Base-by-base conservation (phyloP, 352 stramenopile genomes). In the Pythium sp. region DNA sequence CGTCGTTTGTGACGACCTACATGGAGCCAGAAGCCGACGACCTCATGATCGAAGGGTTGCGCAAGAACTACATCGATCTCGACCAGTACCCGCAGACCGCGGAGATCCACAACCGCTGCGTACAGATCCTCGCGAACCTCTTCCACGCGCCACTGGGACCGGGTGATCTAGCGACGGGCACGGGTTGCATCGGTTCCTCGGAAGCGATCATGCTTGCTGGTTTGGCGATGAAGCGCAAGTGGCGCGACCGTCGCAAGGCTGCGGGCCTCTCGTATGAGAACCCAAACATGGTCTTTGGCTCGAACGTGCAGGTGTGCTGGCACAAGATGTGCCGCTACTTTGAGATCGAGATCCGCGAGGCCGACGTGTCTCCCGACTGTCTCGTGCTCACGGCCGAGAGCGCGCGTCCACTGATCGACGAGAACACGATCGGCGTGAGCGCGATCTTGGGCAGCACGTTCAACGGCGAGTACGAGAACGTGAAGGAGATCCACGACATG, bases 311-410 rank as follows among this genome's bases (percentile, higher is more conserved):
- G 69, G 91, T 97, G 28, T 95, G 91, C 78, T 98, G 93, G 93
- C 90, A 98, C 79, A 98, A 98, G 76, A 91, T 97, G 78, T 98
- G 91, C 84, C 91, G 92, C 70, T 98, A 98, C 78, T 98, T 98
- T 81, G 93, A 98, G 69, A 88, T 98, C 59, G 92, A 97, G 65
- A 84, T 93, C 51, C 89, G 91, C 46, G 84, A 97, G 63, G 89
- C 91, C 38, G 82, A 93, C 57, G 89, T 98, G 51, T 96, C 89
- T 32, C 79, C 83, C 2, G 90, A 97, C 69, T 81, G 70, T 22
- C 87, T 97, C 15, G 83, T 96, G 59, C 82, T 97, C 46, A 97
- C 90, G 62, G 79, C 93, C 14, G 82, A 95, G 57, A 83, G 89
- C 22, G 84, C 88, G 9, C 72, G 79, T 15, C 76, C 80, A 26